phyloP scores from a whole-genome alignment of 2,329 filamentous ascomycete species.

The Nakataea oryzae region DNA sequence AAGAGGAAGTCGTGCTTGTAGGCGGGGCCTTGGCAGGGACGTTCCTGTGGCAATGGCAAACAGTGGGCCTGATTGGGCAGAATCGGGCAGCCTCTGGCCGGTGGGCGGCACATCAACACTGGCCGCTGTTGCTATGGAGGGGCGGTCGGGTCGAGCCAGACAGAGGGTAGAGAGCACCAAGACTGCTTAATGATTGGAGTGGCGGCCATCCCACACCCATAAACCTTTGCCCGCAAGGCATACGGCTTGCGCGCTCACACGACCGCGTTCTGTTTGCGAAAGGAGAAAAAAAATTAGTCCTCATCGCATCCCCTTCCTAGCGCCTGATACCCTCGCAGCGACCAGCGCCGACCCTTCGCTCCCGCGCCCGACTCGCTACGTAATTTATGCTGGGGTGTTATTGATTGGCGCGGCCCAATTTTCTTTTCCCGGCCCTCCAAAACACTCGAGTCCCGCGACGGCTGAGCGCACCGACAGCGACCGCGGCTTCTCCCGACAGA shows the following conservation, averaged over 20 bases:
- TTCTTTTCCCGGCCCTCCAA: background rate
- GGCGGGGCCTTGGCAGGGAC: background rate
- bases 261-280: too few species aligned
- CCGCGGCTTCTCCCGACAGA: background rate
- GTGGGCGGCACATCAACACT: background rate
- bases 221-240: too few species aligned
- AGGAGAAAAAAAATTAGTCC: too few species aligned
- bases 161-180: background rate
- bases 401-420: background rate
- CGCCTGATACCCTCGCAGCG: background rate
- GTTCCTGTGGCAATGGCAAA: conserved; percentile 3
- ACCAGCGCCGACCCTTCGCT: background rate
- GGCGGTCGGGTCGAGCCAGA: too few species aligned
- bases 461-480: background rate
- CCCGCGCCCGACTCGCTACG: too few species aligned
- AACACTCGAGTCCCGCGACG: background rate
- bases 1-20: too few species aligned
- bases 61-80: conserved; percentile 1
- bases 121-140: background rate
- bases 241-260: too few species aligned
- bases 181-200: background rate
- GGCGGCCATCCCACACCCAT: background rate
- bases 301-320: too few species aligned
- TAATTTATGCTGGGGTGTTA: background rate
- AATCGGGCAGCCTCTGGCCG: background rate